phyloP scores from a whole-genome alignment of 306 rosid species.

The Trichosanthes truncata region DNA sequence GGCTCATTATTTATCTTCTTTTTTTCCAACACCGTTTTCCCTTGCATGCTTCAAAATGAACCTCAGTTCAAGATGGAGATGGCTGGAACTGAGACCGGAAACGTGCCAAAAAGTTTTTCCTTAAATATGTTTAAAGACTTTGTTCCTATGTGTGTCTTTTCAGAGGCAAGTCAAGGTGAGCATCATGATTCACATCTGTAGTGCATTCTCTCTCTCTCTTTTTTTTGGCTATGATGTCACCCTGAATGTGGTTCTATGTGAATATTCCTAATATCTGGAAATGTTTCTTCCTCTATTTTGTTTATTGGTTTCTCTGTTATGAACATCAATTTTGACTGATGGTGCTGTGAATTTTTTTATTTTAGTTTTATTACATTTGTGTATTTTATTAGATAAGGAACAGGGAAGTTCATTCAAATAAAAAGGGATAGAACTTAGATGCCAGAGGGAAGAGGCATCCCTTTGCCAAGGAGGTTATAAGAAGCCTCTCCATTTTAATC shows the following conservation, averaged over 20 bases:
- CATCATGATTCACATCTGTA: conserved; percentile 7
- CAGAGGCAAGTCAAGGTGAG: conserved; percentile 85
- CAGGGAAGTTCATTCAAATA: background rate
- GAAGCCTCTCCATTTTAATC: background rate
- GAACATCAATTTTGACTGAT: background rate
- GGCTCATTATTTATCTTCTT: background rate
- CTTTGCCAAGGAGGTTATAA: background rate
- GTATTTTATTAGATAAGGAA: background rate
- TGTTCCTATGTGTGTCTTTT: conserved; percentile 88
- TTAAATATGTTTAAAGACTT: conserved; percentile 89
- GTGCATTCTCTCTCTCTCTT: background rate
- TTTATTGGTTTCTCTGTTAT: background rate
- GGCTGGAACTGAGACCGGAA: conserved; percentile 50
- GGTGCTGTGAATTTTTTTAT: background rate
- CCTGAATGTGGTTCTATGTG: background rate
- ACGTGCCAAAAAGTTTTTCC: conserved; percentile 56
- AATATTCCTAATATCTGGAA: background rate
- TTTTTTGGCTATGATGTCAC: background rate
- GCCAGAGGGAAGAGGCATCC: background rate
- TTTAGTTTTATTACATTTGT: background rate
- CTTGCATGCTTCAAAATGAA: conserved; percentile 15
- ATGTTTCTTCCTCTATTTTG: background rate
- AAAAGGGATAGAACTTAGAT: background rate
- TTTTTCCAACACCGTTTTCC: background rate
- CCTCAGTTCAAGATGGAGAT: conserved; percentile 91